Evolutionary conservation across 169 alveolate species (phyloP).

Genomic region (Perkinsus marinus): DNA sequence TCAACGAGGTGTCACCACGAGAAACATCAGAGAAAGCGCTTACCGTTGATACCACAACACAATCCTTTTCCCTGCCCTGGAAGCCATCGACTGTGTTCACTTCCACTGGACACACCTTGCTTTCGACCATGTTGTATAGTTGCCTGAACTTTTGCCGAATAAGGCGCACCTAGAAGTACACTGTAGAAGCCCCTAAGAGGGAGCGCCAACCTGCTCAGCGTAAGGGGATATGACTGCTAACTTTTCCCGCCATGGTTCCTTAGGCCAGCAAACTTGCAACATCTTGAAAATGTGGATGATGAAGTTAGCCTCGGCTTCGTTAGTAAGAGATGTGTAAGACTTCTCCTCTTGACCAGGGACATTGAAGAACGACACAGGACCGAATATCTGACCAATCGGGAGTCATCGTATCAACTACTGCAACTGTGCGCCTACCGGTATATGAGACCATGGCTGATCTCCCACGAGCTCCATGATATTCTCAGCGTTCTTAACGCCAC

Average conservation of each 20-base stretch:
- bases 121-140: conserved; percentile 12
- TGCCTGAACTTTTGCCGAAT: conserved; percentile 19
- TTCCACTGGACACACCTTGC: conserved; percentile 32
- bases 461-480: not conserved
- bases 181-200: not conserved
- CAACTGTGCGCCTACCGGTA: not conserved
- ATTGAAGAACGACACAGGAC: not conserved
- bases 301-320: conserved; percentile 3
- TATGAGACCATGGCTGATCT: not conserved
- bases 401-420: not conserved
- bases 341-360: not conserved
- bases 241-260: conserved; percentile 11
- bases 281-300: not conserved
- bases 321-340: not conserved
- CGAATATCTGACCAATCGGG: not conserved
- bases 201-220: conserved; percentile 23
- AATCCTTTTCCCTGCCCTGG: conserved; percentile 22
- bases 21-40: not conserved
- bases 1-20: not conserved
- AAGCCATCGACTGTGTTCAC: conserved; percentile 47
- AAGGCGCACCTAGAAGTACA: not conserved
- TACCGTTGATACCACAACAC: not conserved
- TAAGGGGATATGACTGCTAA: conserved; percentile 36
- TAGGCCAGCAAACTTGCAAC: not conserved
- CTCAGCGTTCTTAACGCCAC: conserved; percentile 31